Conservation (phyloP, 108 stramenopile genomes). For the Nitzschia sp. region DNA sequence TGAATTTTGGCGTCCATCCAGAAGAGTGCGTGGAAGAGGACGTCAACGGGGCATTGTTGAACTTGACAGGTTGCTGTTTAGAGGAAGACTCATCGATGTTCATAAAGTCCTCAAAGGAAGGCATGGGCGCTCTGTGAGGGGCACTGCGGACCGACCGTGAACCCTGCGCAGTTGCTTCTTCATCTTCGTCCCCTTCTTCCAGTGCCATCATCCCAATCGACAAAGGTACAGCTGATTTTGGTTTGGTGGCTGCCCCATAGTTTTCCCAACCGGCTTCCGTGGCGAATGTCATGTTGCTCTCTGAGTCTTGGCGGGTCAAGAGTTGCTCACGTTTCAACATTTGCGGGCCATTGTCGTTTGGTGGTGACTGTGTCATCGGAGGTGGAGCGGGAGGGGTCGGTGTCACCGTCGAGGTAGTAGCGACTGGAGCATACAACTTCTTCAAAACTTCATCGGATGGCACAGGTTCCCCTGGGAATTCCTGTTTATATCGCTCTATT, state of each 20-base stretch:
- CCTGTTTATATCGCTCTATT: conserved; percentile 8
- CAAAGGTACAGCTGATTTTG: background rate
- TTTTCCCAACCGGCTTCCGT: conserved; percentile 17
- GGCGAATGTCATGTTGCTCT: conserved; percentile 18
- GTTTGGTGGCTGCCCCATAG: conserved; percentile 5
- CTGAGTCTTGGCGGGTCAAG: conserved; percentile 4
- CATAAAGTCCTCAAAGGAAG: too few relatives aligned
- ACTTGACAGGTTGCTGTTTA: too few relatives aligned
- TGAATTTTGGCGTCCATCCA: too few relatives aligned
- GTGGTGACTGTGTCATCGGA: background rate
- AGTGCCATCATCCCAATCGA: conserved; percentile 8
- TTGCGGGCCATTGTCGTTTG: background rate
- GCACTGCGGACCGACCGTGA: background rate
- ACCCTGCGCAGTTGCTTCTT: background rate
- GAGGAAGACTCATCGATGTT: too few relatives aligned
- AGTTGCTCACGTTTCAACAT: conserved; percentile 1
- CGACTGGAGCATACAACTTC: background rate
- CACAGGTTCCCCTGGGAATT: conserved; percentile 14
- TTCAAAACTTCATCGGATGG: conserved; percentile 20
- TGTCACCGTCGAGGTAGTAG: background rate
- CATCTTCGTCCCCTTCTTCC: conserved; percentile 16
- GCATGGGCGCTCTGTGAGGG: too few relatives aligned
- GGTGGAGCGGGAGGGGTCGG: background rate
- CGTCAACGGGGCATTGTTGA: too few relatives aligned
- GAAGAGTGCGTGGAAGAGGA: too few relatives aligned